Percentiles rank a stretch among this genome's conserved stretches.
These are phyloP conservation scores for Hibiscus trionum DNA, from an alignment of 345 rosid species.

Conservation along the genomic window DNA sequence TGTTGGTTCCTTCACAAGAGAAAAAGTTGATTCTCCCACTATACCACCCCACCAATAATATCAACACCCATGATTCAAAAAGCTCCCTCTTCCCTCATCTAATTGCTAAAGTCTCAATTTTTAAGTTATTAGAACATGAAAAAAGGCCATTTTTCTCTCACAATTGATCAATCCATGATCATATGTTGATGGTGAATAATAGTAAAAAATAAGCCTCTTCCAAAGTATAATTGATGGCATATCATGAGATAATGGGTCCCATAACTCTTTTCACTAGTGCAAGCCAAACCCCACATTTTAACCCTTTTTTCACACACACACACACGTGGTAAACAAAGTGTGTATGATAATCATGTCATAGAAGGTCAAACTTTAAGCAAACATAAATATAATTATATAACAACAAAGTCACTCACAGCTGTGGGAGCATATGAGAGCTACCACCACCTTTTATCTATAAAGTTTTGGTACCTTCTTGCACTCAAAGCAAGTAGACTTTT, in stretches of 20 bases:
- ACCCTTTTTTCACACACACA: slow-evolving; percentile 22
- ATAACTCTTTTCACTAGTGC: slow-evolving; percentile 51
- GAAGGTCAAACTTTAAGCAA: slow-evolving; percentile 69
- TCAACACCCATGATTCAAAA: slow-evolving; percentile 7
- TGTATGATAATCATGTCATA: slow-evolving; percentile 28
- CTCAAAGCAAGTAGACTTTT: slow-evolving; percentile 60
- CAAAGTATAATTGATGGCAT: slow-evolving; percentile 37
- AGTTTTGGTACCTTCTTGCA: slow-evolving; percentile 60
- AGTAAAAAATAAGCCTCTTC: not conserved
- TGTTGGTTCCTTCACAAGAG: not conserved
- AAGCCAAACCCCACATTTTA: slow-evolving; percentile 44
- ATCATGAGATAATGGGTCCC: slow-evolving; percentile 54
- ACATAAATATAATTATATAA: slow-evolving; percentile 28
- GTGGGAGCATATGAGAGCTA: slow-evolving; percentile 23
- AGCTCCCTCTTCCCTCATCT: not conserved
- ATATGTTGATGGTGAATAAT: slow-evolving; percentile 5
- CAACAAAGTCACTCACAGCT: slow-evolving; percentile 18
- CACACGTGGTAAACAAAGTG: not conserved
- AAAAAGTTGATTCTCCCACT: not conserved
- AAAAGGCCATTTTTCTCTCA: slow-evolving; percentile 3
- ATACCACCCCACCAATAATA: not conserved
- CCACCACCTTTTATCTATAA: slow-evolving; percentile 13
- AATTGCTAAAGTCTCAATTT: slow-evolving; percentile 14
- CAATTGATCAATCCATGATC: slow-evolving; percentile 14
- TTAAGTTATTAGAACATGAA: slow-evolving; percentile 16